phyloP scores from a whole-genome alignment of 257 asterid species.

The Nicotiana noctiflora region DNA sequence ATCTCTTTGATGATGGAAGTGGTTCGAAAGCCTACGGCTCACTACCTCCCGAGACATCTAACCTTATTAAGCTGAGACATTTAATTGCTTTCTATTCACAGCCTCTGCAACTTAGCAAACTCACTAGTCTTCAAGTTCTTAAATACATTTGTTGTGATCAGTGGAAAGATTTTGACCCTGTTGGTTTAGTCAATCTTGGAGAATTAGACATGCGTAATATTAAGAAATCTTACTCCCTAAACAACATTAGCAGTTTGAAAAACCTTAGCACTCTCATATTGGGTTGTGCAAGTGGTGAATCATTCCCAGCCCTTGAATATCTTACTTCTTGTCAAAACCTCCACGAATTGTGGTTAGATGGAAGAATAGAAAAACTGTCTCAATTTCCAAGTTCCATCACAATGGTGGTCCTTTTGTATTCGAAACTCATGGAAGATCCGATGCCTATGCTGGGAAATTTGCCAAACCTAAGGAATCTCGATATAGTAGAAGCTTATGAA shows the following conservation, averaged over 20 bases:
- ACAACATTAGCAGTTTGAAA: not conserved
- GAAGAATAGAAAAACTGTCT: not conserved
- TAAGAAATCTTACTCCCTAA: not conserved
- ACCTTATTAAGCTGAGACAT: slow-evolving; percentile 4
- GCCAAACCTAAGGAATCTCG: not conserved
- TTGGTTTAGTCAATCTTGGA: not conserved
- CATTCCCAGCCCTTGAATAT: not conserved
- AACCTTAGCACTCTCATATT: not conserved
- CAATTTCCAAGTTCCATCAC: not conserved
- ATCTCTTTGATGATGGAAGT: no score
- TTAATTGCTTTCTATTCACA: not conserved
- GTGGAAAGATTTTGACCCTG: not conserved
- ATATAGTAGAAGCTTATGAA: not conserved
- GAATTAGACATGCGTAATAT: not conserved
- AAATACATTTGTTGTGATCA: not conserved
- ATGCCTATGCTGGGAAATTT: not conserved
- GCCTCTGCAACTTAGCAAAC: not conserved
- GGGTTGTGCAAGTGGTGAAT: not conserved
- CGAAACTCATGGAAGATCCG: not conserved
- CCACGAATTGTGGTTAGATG: not conserved
- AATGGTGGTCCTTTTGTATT: not conserved
- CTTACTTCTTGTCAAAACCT: not conserved
- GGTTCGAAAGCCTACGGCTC: no score
- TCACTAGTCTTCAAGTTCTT: slow-evolving; percentile 1
- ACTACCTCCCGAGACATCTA: not conserved